Conservation (phyloP, 768 basidiomycete species). For the Xerocomus potaroensis region DNA sequence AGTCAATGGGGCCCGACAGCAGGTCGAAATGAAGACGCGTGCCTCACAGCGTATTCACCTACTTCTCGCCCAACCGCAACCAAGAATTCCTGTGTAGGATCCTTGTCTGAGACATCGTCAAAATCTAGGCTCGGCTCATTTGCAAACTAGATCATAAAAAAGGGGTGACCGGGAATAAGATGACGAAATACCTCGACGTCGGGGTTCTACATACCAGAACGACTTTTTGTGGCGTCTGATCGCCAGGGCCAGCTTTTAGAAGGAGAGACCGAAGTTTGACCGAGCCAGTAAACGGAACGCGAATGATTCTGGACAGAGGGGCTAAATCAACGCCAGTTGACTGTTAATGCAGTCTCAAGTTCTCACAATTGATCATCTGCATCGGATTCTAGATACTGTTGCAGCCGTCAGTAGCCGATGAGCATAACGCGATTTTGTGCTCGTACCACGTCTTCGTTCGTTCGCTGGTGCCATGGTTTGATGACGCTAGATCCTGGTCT, state of each 20-base stretch:
- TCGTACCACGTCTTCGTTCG: conserved; percentile 63
- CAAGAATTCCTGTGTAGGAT: conserved; percentile 67
- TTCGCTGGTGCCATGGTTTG: conserved; percentile 82
- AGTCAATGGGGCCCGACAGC: background rate
- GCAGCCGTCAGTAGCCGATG: conserved; percentile 1
- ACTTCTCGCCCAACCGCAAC: conserved; percentile 69
- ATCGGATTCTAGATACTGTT: conserved; percentile 80
- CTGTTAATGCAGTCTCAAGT: background rate
- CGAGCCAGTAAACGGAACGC: conserved; percentile 82
- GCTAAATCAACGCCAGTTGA: conserved; percentile 3
- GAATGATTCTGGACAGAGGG: conserved; percentile 57
- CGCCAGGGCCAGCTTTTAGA: conserved; percentile 78
- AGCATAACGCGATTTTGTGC: conserved; percentile 1
- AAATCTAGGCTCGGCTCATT: conserved; percentile 83
- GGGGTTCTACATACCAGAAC: conserved; percentile 48
- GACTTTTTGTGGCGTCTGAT: conserved; percentile 72
- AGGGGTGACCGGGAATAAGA: background rate
- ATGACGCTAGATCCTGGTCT: conserved; percentile 55
- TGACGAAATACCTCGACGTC: background rate
- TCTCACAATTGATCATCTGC: conserved; percentile 85
- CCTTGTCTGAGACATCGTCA: conserved; percentile 57
- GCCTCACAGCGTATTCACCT: conserved; percentile 86
- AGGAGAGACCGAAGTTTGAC: conserved; percentile 81
- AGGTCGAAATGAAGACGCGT: conserved; percentile 19
- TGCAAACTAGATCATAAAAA: conserved; percentile 45